Conservation (phyloP, 2,329 filamentous ascomycete species). For the Microdochium paspali region DNA sequence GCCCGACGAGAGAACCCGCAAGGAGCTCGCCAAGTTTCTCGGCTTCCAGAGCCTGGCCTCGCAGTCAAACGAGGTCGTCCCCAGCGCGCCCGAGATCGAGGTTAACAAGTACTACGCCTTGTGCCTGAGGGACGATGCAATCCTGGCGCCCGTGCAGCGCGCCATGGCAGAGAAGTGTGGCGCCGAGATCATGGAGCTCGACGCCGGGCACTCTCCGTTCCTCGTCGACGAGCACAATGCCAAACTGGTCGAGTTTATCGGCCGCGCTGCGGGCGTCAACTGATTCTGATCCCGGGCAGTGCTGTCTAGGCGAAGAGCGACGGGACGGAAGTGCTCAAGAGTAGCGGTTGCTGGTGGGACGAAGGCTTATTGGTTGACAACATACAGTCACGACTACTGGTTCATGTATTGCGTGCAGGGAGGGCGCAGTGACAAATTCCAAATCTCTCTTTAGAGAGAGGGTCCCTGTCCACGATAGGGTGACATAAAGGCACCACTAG, state of each 20-base stretch:
- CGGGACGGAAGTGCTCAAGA: too few species aligned
- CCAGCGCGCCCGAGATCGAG: slow-evolving; percentile 11
- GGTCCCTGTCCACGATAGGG: too few species aligned
- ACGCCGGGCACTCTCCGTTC: slow-evolving; percentile 12
- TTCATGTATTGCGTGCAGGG: too few species aligned
- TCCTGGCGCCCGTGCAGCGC: slow-evolving; percentile 11
- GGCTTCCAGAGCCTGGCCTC: slow-evolving; percentile 7
- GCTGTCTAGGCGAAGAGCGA: too few species aligned
- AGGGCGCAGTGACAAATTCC: too few species aligned
- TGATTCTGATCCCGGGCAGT: too few species aligned
- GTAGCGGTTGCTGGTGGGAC: too few species aligned
- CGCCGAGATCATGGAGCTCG: slow-evolving; percentile 8
- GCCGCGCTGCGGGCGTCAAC: background rate
- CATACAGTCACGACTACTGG: too few species aligned
- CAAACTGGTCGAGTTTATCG: background rate
- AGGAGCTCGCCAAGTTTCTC: background rate
- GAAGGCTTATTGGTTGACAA: too few species aligned
- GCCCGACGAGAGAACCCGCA: background rate
- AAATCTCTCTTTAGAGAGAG: too few species aligned
- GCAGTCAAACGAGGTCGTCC: slow-evolving; percentile 5
- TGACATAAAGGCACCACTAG: too few species aligned
- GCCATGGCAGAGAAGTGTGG: slow-evolving; percentile 10
- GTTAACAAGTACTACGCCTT: slow-evolving; percentile 16
- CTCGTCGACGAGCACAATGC: slow-evolving; percentile 2
- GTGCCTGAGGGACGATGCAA: slow-evolving; percentile 11